Evolutionary conservation across 257 asterid species (phyloP).

Genomic region (Asclepias syriaca): DNA sequence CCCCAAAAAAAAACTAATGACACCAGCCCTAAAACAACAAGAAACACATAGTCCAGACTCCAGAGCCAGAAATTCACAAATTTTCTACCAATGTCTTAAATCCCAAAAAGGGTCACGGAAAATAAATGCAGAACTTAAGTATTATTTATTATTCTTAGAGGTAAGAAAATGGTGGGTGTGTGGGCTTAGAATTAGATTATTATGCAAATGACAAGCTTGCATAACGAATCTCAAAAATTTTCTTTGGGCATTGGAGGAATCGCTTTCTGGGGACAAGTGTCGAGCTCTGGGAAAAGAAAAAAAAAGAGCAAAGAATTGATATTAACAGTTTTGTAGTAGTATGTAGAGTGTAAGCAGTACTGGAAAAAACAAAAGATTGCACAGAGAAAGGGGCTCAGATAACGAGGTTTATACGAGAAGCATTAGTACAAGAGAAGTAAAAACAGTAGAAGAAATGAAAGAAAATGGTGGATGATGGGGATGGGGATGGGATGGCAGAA

Average conservation of each 20-base stretch:
- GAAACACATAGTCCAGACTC: not conserved
- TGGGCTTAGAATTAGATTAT: too few relatives aligned
- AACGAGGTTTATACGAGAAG: constrained; percentile 41
- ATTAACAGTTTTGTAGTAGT: too few relatives aligned
- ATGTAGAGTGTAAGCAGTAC: too few relatives aligned
- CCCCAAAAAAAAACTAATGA: not conserved
- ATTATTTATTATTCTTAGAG: not conserved
- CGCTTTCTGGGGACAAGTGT: constrained; percentile 42
- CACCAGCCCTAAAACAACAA: not conserved
- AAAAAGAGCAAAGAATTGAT: not conserved
- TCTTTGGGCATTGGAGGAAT: constrained; percentile 10
- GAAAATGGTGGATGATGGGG: constrained; percentile 12
- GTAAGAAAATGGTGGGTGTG: not conserved
- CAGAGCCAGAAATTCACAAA: not conserved
- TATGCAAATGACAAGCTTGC: not conserved
- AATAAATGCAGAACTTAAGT: not conserved
- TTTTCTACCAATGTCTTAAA: not conserved
- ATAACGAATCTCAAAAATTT: constrained; percentile 46
- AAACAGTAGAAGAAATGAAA: not conserved
- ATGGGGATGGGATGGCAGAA: constrained; percentile 4
- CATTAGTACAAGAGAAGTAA: not conserved
- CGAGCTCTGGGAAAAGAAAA: constrained; percentile 22
- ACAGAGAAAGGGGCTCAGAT: constrained; percentile 25
- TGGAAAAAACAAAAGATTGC: not conserved
- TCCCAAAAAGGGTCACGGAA: not conserved